Base-by-base conservation (phyloP, 148 eudicot genomes). In the Amaranthus palmeri region DNA sequence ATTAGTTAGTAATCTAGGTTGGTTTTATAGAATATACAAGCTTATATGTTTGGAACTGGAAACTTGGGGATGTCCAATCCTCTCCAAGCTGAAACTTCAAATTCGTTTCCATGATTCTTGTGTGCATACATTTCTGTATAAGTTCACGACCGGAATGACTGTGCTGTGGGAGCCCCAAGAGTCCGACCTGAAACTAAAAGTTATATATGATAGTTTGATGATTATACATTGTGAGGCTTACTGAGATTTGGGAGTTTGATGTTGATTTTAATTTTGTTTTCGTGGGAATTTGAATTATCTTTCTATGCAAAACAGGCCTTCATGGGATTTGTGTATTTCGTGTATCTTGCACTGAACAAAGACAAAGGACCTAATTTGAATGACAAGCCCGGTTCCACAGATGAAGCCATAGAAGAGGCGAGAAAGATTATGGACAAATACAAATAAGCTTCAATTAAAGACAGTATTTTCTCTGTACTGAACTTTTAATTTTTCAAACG, bases 401-500 rank as follows among this genome's bases (percentile, higher is more conserved):
- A 90, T 3, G 97, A 95, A 54, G 86, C 88, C 46, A 72, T 92
- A 50, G 99, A 95, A 82, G 96, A 95, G 80, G 98, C 98, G 17
- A 85, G 82, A 72, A 89, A 85, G 84, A 95, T 95, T 66, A 95
- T 95, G 96, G 97, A 95, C 7, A 95, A 95, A 83, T 95, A 95
- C 92, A 95, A 95, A 83, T 95, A 86, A 75, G 67, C 53, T 65
- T 44, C 62, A n/a, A 71, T 71, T 25, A 25, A 25, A 13, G 69
- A 60, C 11, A 52, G n/a, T 13, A 42, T 54, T 40, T 47, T 1
- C 11, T 72, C 47, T 50, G 52, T 44, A 57, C 42, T 51, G 18
- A 18, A 47, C 46, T 67, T 51, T 48, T 56, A 3, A 3, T 13
- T 7, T 54, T 61, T 68, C 25, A 61, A 40, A 61, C 59, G 52